phyloP scores from a whole-genome alignment of 345 rosid genomes.

The Sonneratia alba region DNA sequence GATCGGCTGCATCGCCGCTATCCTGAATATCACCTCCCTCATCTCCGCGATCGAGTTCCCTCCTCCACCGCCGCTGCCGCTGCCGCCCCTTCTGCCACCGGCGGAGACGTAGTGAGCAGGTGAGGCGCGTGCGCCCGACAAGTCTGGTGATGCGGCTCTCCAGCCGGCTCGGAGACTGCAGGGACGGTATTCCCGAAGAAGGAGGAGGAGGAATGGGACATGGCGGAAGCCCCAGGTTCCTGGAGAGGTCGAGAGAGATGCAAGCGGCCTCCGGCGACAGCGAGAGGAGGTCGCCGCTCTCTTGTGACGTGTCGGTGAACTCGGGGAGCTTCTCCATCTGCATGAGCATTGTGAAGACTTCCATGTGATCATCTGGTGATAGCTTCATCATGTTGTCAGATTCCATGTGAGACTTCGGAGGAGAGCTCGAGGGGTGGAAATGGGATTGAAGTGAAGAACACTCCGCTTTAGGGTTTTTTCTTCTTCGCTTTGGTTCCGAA shows the following conservation, averaged over 20 bases:
- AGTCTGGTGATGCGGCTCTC: neutral
- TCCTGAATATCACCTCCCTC: slow-evolving; percentile 74
- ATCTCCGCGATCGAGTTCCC: slow-evolving; percentile 49
- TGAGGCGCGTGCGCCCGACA: neutral
- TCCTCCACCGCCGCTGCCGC: slow-evolving; percentile 16
- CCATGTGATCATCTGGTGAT: slow-evolving; percentile 18
- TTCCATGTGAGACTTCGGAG: slow-evolving; percentile 8
- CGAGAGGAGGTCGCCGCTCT: neutral
- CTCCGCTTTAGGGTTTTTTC: neutral
- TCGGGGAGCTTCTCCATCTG: slow-evolving; percentile 13
- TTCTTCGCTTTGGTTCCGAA: too few species aligned
- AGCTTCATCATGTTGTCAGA: slow-evolving; percentile 14
- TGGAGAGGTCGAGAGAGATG: neutral
- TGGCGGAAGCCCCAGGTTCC: neutral
- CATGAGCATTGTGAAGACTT: slow-evolving; percentile 15
- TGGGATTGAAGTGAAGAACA: neutral
- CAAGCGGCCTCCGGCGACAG: neutral
- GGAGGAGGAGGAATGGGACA: neutral
- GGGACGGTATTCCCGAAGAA: too few species aligned
- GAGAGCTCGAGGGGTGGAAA: neutral
- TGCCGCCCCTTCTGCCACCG: neutral
- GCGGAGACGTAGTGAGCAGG: neutral
- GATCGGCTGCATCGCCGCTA: slow-evolving; percentile 85
- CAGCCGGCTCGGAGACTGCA: too few species aligned
- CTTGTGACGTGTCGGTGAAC: neutral